Percentiles rank a stretch among this genome's conserved stretches.
Conservation (phyloP, 305 asterid genomes). For the Solanum hybrid region DNA sequence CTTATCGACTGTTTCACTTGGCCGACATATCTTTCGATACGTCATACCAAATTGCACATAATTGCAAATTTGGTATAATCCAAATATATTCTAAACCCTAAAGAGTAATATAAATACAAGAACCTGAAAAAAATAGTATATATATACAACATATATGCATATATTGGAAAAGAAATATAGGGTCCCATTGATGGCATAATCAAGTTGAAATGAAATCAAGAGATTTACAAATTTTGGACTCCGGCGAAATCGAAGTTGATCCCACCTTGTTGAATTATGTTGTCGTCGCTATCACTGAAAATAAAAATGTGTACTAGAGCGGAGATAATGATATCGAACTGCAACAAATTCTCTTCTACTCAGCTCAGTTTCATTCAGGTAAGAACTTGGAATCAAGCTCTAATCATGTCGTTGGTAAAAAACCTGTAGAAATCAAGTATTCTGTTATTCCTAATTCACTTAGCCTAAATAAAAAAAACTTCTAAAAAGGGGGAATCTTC, state of each 20-base stretch:
- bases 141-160: too few species aligned
- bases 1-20: neutral
- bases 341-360: neutral
- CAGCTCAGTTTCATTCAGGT: neutral
- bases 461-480: neutral
- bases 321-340: neutral
- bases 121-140: neutral
- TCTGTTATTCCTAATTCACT: too few species aligned
- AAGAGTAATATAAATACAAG: neutral
- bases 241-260: neutral
- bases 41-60: neutral
- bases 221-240: neutral
- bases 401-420: neutral
- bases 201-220: neutral
- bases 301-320: neutral
- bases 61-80: neutral
- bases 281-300: neutral
- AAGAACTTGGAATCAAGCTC: neutral
- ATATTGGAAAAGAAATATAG: too few species aligned
- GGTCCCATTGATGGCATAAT: too few species aligned
- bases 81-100: neutral
- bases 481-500: constrained; percentile 2
- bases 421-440: too few species aligned
- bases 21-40: neutral
- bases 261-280: neutral